Evolutionary conservation across 2,329 filamentous ascomycete genomes (phyloP).

Genomic region (Stemphylium lycopersici): DNA sequence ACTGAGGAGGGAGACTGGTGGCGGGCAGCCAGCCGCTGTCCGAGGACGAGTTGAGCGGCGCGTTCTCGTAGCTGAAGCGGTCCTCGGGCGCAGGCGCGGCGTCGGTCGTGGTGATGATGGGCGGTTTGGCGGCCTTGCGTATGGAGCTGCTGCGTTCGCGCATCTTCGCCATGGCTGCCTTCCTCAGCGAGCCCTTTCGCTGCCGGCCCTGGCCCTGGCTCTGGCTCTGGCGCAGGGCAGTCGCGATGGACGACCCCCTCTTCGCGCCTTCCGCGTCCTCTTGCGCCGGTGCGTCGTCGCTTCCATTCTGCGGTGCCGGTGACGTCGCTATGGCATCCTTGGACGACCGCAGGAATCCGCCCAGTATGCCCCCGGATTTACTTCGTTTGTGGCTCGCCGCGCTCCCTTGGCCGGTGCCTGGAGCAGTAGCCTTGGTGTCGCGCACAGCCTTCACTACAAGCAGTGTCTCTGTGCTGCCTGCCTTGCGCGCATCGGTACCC

Average conservation of each 20-base stretch:
- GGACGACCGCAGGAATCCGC: slow-evolving; percentile 50
- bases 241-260: slow-evolving; percentile 32
- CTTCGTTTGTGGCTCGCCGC: slow-evolving; percentile 50
- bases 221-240: slow-evolving; percentile 57
- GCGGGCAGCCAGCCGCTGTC: slow-evolving; percentile 35
- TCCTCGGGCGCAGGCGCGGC: slow-evolving; percentile 25
- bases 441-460: background rate
- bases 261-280: slow-evolving; percentile 36
- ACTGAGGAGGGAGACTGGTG: slow-evolving; percentile 19
- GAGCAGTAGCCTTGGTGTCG: background rate
- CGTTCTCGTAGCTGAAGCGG: slow-evolving; percentile 49
- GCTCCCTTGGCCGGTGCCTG: slow-evolving; percentile 2
- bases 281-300: slow-evolving; percentile 26
- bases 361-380: slow-evolving; percentile 69
- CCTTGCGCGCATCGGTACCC: slow-evolving; percentile 9
- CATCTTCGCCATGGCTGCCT: slow-evolving; percentile 76
- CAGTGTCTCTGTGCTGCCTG: too few species aligned
- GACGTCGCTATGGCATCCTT: slow-evolving; percentile 22
- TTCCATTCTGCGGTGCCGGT: slow-evolving; percentile 34
- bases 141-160: slow-evolving; percentile 37
- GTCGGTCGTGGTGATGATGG: slow-evolving; percentile 22
- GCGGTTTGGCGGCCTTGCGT: slow-evolving; percentile 28
- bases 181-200: slow-evolving; percentile 83
- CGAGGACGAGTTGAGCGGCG: slow-evolving; percentile 43
- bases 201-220: slow-evolving; percentile 62